phyloP scores from a whole-genome alignment of 495 filamentous ascomycete genomes.

The Hypoxylon lienhwacheense region DNA sequence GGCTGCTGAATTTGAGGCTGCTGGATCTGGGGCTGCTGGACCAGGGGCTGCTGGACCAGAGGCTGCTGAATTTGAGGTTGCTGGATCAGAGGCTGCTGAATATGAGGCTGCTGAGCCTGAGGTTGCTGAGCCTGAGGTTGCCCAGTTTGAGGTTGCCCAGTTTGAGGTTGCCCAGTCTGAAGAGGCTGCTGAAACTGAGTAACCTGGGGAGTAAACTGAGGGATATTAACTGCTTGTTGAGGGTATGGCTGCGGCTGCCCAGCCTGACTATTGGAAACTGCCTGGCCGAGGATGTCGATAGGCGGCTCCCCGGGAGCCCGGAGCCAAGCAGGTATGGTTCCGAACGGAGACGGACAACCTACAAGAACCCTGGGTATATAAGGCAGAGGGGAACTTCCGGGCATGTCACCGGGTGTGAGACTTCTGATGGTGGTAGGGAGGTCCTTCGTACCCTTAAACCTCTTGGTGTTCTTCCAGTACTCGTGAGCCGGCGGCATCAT shows the following conservation, averaged over 20 bases:
- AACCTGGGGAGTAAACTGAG: too few species aligned
- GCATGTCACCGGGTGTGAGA: conserved; percentile 11
- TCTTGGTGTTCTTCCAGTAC: conserved; percentile 7
- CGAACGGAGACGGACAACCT: not conserved
- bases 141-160: not conserved
- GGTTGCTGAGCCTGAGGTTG: not conserved
- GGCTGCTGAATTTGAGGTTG: too few species aligned
- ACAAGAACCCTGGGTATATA: conserved; percentile 21
- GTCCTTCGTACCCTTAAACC: not conserved
- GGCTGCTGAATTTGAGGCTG: too few species aligned
- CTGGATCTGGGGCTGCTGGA: too few species aligned
- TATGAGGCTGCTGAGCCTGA: too few species aligned
- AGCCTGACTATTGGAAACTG: too few species aligned
- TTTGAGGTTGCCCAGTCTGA: not conserved
- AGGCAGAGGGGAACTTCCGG: conserved; percentile 12
- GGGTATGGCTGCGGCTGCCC: too few species aligned
- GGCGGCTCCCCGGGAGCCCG: not conserved
- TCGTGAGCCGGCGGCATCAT: not conserved
- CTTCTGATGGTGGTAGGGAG: conserved; percentile 24
- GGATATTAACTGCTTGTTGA: too few species aligned
- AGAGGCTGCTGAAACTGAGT: not conserved
- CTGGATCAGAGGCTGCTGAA: too few species aligned
- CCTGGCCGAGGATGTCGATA: too few species aligned
- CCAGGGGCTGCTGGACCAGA: too few species aligned
- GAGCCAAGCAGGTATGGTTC: too few species aligned